Evolutionary conservation across 2,329 filamentous ascomycete genomes (phyloP).

Genomic region (Colletotrichum chrysophilum): DNA sequence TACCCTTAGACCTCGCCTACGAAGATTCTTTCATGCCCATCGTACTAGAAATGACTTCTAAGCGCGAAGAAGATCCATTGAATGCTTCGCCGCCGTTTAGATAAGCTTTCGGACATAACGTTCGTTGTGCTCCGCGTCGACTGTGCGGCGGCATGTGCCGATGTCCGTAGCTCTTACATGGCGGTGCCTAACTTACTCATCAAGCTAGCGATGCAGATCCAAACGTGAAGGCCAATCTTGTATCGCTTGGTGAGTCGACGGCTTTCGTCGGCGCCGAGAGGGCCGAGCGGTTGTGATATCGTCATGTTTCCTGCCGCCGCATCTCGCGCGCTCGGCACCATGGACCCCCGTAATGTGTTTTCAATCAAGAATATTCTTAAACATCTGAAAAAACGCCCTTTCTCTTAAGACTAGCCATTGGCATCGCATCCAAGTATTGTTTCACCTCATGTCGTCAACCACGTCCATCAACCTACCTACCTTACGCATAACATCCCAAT

Average conservation of each 20-base stretch:
- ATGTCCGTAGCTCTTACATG: background rate
- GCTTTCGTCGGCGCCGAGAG: background rate
- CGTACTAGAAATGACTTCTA: no score
- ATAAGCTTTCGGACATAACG: background rate
- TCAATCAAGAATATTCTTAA: background rate
- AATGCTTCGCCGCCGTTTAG: background rate
- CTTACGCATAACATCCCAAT: no score
- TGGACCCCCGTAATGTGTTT: background rate
- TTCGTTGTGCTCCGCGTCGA: background rate
- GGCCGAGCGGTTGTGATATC: background rate
- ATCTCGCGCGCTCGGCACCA: background rate
- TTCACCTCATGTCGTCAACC: background rate
- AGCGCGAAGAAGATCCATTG: no score
- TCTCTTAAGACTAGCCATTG: background rate
- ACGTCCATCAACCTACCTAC: no score
- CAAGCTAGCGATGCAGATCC: background rate
- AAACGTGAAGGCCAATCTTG: background rate
- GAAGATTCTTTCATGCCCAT: background rate
- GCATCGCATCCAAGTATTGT: background rate
- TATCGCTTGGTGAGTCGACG: background rate
- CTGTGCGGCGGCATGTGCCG: background rate
- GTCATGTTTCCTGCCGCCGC: background rate
- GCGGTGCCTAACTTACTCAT: background rate
- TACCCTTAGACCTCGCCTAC: accelerated
- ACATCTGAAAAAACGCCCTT: background rate